Conservation (phyloP, 192 early-diverging fungal genomes). For the Coemansia sp. region DNA sequence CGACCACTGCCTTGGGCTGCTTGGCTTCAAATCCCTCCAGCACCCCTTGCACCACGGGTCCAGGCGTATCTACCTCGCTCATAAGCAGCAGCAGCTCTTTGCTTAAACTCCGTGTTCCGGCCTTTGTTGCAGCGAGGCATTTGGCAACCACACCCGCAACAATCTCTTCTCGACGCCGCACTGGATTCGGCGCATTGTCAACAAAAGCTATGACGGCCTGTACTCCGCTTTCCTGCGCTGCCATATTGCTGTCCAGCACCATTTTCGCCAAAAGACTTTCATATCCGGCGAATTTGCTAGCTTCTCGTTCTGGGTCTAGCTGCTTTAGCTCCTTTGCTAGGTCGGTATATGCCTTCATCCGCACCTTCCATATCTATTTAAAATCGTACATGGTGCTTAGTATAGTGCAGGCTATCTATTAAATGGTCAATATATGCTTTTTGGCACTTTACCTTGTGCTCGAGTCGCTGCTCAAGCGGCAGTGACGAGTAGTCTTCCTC, state of each 20-base stretch:
- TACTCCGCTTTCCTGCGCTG: slow-evolving; percentile 86
- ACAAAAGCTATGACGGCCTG: slow-evolving; percentile 73
- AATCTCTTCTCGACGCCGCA: slow-evolving; percentile 65
- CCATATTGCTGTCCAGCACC: slow-evolving; percentile 81
- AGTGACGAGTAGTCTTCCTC: slow-evolving; percentile 78
- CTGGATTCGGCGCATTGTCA: slow-evolving; percentile 74
- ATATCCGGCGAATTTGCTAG: slow-evolving; percentile 66
- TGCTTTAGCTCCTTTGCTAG: slow-evolving; percentile 67
- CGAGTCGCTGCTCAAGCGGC: slow-evolving; percentile 74
- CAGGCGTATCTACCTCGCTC: slow-evolving; percentile 82
- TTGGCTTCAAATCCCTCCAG: slow-evolving; percentile 77
- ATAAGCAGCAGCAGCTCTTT: slow-evolving; percentile 80
- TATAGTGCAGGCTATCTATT: not conserved
- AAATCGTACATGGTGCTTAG: not conserved
- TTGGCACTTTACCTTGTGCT: slow-evolving; percentile 68
- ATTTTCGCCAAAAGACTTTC: slow-evolving; percentile 77
- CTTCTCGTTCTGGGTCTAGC: slow-evolving; percentile 59
- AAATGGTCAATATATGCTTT: not conserved
- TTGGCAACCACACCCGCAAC: slow-evolving; percentile 83
- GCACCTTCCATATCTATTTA: slow-evolving; percentile 88
- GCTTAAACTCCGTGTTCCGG: slow-evolving; percentile 74
- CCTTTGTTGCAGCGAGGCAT: slow-evolving; percentile 75
- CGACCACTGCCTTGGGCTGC: slow-evolving; percentile 86
- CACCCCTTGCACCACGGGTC: slow-evolving; percentile 79
- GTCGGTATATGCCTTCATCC: slow-evolving; percentile 79